These are phyloP conservation scores for Juglanconis juglandina DNA, from an alignment of 2,329 filamentous ascomycete genomes.

Conservation along the genomic window DNA sequence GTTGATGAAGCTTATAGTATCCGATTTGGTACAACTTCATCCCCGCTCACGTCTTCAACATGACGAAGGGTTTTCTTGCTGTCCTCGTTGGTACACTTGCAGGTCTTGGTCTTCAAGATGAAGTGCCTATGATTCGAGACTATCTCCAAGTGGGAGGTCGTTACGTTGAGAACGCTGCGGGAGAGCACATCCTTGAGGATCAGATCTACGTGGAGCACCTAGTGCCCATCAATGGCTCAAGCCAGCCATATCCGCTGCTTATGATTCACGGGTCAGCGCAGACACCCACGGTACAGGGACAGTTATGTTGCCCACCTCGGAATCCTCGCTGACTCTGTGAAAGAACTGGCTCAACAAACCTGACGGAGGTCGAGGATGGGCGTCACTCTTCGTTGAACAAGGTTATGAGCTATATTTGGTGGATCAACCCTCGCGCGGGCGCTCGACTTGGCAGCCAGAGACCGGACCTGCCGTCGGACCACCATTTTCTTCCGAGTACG, in stretches of 20 bases:
- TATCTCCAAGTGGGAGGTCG: slow-evolving; percentile 6
- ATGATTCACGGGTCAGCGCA: slow-evolving; percentile 41
- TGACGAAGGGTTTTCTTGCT: not conserved
- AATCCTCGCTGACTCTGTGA: not conserved
- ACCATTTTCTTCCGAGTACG: slow-evolving; percentile 30
- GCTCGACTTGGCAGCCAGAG: slow-evolving; percentile 38
- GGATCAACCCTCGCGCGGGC: slow-evolving; percentile 43
- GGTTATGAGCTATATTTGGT: slow-evolving; percentile 46
- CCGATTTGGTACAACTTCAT: not conserved
- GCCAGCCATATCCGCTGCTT: slow-evolving; percentile 33
- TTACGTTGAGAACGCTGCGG: slow-evolving; percentile 1
- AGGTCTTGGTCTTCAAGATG: not conserved
- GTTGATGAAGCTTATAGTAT: not conserved
- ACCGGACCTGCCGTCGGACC: slow-evolving; percentile 24
- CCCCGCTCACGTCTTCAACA: not conserved
- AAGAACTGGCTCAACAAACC: slow-evolving; percentile 41
- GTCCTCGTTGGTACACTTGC: not conserved
- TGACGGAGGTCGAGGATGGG: slow-evolving; percentile 45
- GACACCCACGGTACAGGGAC: slow-evolving; percentile 32
- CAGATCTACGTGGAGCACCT: slow-evolving; percentile 56
- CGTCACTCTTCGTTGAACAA: slow-evolving; percentile 42
- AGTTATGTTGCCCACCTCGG: no score
- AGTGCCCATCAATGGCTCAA: slow-evolving; percentile 27
- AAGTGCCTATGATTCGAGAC: slow-evolving; percentile 8
- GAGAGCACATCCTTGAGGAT: slow-evolving; percentile 21